Evolutionary conservation across 305 asterid species (phyloP), one percentile per base, ranked within the genome.

Genomic region (Solanum hybrid): DNA sequence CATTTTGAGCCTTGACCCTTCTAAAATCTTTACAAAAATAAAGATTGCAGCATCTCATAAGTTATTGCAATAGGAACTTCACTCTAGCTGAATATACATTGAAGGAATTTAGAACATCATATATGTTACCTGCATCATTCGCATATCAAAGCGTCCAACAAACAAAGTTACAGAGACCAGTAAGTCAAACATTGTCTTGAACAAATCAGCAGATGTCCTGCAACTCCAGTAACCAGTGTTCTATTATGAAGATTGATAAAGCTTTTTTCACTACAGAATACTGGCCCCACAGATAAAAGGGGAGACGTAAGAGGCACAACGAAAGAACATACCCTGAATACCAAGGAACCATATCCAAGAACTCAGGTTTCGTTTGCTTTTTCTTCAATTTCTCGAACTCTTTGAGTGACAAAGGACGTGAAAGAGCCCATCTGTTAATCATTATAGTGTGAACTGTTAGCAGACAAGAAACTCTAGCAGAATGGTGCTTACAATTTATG

Each of bases 71-170:
- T 16, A 79, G 64, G 37, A 64, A 64, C 82, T 56, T 6, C 51
- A 22, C 32, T 31, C 46, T 32, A 85, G 88, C 4, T 31, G 87
- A 56, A 85, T 56, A 31, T 60, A 51, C n/a, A 9, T 81, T 26
- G 11, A 69, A 37, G 38, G 76, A 89, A 22, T 34, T 22, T 7
- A 42, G 40, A 88, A 29, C 46, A 88, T 76, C 73, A 90, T 87
- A 89, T 36, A 8, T 64, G 42, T 87, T 91, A 97, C 99, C 99
- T 98, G 99, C 99, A 98, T 96, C 99, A 96, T 98, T 36, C 99
- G 98, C 99, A 98, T 98, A 95, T 98, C 99, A 91, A 98, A 98
- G 87, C 99, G 98, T 35, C 99, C 99, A 90, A 98, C 99, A 93
- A 98, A 98, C 86, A 98, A 96, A 51, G 99, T 96, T 80, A 98